Conservation (phyloP, 345 rosid species). For the Syzygium aromaticum region DNA sequence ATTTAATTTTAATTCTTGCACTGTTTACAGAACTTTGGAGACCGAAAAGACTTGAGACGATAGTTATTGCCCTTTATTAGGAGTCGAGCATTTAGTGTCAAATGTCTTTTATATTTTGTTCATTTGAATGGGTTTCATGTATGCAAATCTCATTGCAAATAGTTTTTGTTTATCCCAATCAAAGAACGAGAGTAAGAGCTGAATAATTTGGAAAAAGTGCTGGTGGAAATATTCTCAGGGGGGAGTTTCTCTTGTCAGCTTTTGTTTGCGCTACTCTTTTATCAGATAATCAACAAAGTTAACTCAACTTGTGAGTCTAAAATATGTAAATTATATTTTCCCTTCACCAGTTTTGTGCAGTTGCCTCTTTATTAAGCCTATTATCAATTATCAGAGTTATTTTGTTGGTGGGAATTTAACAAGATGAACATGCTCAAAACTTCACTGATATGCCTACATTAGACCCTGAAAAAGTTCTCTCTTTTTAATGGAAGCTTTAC, state of each 20-base stretch:
- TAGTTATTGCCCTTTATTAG: not conserved
- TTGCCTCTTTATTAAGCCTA: not conserved
- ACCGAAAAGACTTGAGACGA: not conserved
- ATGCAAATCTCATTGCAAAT: not conserved
- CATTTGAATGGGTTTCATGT: not conserved
- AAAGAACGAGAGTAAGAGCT: not conserved
- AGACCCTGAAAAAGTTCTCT: not conserved
- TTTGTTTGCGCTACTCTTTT: not conserved
- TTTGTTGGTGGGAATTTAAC: not conserved
- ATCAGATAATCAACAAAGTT: not conserved
- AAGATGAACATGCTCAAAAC: not conserved
- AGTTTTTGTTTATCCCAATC: not conserved
- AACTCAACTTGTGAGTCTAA: not conserved
- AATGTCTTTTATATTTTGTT: not conserved
- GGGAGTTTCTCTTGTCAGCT: not conserved
- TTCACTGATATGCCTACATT: not conserved
- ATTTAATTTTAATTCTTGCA: not conserved
- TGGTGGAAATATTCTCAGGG: not conserved
- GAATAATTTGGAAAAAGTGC: not conserved
- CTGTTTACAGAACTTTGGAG: not conserved
- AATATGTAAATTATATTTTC: not conserved
- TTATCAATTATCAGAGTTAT: not conserved
- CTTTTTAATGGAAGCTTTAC: not conserved
- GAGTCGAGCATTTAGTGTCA: not conserved
- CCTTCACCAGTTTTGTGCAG: not conserved